phyloP scores from a whole-genome alignment of 2,329 filamentous ascomycete species.

The Claviceps spartinae region DNA sequence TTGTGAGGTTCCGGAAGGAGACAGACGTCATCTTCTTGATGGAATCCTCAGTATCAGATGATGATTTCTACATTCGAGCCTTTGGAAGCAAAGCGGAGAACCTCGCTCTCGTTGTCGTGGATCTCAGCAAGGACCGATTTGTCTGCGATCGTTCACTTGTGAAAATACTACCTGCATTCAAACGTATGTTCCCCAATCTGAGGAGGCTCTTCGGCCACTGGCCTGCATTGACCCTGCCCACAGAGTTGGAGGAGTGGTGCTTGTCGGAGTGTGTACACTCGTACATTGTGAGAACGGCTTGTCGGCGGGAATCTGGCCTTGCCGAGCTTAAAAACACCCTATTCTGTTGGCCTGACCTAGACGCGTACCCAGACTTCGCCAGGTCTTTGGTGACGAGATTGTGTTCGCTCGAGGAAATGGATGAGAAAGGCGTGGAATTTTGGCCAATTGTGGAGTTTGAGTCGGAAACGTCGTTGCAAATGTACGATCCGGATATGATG shows the following conservation, averaged over 20 bases:
- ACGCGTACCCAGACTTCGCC: too few species aligned
- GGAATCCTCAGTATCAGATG: neutral
- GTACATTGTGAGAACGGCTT: too few species aligned
- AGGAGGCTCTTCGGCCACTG: neutral
- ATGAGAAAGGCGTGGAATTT: too few species aligned
- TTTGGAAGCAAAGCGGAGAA: constrained; percentile 18
- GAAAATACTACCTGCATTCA: neutral
- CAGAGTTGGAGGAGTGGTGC: constrained; percentile 7
- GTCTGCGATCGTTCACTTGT: neutral
- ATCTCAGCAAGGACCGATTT: neutral
- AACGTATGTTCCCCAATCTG: constrained; percentile 9
- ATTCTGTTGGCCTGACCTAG: too few species aligned
- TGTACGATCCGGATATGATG: too few species aligned
- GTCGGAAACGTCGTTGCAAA: too few species aligned
- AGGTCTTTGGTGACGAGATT: too few species aligned
- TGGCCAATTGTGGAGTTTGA: too few species aligned
- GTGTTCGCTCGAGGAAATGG: too few species aligned
- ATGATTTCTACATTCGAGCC: constrained; percentile 9
- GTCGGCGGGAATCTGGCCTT: too few species aligned
- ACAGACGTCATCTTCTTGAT: constrained; percentile 19
- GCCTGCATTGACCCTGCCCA: accelerated
- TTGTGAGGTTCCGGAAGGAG: constrained; percentile 17
- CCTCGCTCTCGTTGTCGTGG: constrained; percentile 12
- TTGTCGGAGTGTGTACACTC: too few species aligned
- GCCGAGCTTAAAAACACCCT: too few species aligned